These are phyloP conservation scores for Yueomyces sp. DNA, from an alignment of 805 yeast species.

Conservation along the genomic window DNA sequence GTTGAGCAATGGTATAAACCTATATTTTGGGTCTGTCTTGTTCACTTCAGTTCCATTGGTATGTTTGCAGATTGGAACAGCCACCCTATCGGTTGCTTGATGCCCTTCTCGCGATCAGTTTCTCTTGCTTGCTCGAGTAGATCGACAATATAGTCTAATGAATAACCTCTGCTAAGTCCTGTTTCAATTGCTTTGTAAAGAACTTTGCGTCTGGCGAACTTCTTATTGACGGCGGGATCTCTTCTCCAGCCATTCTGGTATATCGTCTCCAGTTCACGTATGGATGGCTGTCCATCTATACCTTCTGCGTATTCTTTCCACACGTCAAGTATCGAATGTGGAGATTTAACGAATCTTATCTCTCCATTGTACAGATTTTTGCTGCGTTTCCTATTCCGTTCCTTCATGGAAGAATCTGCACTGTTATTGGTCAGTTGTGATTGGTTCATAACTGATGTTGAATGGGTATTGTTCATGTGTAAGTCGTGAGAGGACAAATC, in stretches of 20 bases:
- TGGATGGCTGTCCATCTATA: conserved; percentile 37
- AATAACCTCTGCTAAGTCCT: conserved; percentile 33
- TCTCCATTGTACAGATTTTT: conserved; percentile 21
- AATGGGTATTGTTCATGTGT: no score
- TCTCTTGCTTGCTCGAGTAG: conserved; percentile 33
- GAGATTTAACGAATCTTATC: conserved; percentile 29
- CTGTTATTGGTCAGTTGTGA: no score
- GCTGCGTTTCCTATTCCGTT: conserved; percentile 5
- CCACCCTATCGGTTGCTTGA: conserved; percentile 35
- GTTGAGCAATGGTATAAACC: no score
- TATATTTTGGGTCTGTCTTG: no score
- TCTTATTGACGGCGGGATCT: conserved; percentile 38
- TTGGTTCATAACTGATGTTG: no score
- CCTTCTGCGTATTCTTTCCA: conserved; percentile 48
- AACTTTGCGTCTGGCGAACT: conserved; percentile 39
- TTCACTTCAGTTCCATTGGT: conserved; percentile 13
- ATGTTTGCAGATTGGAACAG: conserved; percentile 27
- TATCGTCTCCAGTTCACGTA: conserved; percentile 33
- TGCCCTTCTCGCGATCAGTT: conserved; percentile 28
- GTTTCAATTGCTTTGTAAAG: conserved; percentile 42
- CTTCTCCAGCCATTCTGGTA: conserved; percentile 45
- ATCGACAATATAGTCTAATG: conserved; percentile 30
- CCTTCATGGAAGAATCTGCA: no score
- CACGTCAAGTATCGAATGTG: conserved; percentile 35
- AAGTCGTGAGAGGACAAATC: no score